A percentile compares a stretch with the other conserved stretches of the same genome.
Conservation (phyloP, 2,329 filamentous ascomycete species). For the Aspergillus jensenii region DNA sequence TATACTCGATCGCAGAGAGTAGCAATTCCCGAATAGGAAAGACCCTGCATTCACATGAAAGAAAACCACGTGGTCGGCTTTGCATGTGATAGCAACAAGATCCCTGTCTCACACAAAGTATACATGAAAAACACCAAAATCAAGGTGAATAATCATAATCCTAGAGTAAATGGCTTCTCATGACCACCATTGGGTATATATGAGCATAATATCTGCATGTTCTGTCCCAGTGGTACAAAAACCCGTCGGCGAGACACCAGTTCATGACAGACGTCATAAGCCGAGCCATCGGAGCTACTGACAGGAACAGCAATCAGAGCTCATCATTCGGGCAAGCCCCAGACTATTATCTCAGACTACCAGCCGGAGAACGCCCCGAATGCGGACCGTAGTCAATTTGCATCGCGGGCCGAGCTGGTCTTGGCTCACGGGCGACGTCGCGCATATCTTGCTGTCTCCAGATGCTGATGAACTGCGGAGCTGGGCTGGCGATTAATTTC, state of each 20-base stretch:
- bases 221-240: background rate
- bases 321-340: background rate
- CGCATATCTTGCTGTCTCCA: background rate
- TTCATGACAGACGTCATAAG: background rate
- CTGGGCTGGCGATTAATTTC: background rate
- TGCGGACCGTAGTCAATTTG: background rate
- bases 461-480: background rate
- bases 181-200: background rate
- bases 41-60: background rate
- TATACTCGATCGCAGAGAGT: background rate
- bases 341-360: background rate
- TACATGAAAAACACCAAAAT: background rate
- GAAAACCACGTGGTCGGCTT: background rate
- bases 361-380: background rate
- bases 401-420: background rate
- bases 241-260: background rate
- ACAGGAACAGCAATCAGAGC: background rate
- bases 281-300: background rate
- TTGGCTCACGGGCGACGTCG: conserved; percentile 5
- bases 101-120: background rate
- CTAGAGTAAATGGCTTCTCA: too few relatives aligned
- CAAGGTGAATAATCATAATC: too few relatives aligned
- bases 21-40: background rate
- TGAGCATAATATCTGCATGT: background rate
- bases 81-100: background rate